phyloP scores from a whole-genome alignment of 306 rosid species.

The Quercus agrifolia region DNA sequence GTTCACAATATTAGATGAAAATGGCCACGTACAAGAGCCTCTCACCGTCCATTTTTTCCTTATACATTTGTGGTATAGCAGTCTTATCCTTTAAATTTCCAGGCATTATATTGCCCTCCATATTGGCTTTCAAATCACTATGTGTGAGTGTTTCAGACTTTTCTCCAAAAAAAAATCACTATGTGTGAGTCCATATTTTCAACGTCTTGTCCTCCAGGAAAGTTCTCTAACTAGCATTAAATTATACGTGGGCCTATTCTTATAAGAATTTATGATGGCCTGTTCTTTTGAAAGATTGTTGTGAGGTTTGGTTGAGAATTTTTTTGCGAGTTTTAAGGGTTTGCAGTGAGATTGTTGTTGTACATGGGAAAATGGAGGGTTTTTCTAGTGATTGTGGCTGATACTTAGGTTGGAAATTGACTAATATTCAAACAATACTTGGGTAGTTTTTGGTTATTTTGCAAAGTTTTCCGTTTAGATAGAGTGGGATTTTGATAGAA shows the following conservation, averaged over 20 bases:
- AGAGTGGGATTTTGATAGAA: no score
- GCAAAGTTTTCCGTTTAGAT: no score
- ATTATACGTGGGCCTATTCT: background rate
- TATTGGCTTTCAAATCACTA: conserved; percentile 1
- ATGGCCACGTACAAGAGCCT: background rate
- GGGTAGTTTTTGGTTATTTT: no score
- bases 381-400: no score
- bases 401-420: no score
- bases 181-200: background rate
- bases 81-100: background rate
- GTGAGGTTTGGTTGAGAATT: no score
- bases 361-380: no score
- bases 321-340: no score
- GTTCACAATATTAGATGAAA: background rate
- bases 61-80: conserved; percentile 4
- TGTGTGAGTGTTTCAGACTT: background rate
- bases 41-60: conserved; percentile 3
- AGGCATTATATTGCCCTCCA: background rate
- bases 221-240: background rate
- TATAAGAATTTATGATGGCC: no score
- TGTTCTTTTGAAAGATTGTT: no score
- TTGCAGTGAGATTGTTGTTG: no score
- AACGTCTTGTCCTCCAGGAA: conserved; percentile 4
- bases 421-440: no score
- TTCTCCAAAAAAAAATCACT: background rate